A percentile compares a stretch with the other conserved stretches of the same genome.
Conservation (phyloP, 768 basidiomycete genomes). For the Tulasnella sp. region DNA sequence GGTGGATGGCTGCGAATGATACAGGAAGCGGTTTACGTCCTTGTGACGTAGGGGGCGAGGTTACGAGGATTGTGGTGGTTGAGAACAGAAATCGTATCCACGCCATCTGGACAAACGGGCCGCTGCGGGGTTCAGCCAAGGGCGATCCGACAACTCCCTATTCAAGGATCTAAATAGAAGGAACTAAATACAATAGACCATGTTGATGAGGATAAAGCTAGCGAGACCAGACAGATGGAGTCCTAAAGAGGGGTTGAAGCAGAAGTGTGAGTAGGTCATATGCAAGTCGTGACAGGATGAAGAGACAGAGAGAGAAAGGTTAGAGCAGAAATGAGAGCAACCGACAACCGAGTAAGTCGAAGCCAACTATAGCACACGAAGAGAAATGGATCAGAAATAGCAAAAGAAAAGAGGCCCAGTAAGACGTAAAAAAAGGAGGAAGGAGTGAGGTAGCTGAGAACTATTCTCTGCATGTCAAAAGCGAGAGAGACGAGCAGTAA, state of each 20-base stretch:
- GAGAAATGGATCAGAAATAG: background rate
- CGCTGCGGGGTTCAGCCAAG: background rate
- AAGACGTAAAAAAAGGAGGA: background rate
- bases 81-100: background rate
- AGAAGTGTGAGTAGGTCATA: background rate
- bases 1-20: background rate
- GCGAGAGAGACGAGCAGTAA: conserved; percentile 1
- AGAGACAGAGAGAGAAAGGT: background rate
- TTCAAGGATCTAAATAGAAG: conserved; percentile 10
- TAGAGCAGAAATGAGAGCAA: background rate
- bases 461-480: conserved; percentile 2
- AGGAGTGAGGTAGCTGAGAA: background rate
- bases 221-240: background rate
- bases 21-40: background rate
- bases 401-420: background rate
- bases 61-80: background rate
- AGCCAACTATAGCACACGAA: background rate
- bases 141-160: background rate
- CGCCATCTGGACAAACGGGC: background rate
- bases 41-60: background rate
- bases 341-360: background rate
- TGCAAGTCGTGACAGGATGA: conserved; percentile 2
- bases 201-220: background rate
- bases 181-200: conserved; percentile 4
- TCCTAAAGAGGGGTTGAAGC: background rate